Conservation (phyloP, 345 rosid genomes). For the Acer saccharum region DNA sequence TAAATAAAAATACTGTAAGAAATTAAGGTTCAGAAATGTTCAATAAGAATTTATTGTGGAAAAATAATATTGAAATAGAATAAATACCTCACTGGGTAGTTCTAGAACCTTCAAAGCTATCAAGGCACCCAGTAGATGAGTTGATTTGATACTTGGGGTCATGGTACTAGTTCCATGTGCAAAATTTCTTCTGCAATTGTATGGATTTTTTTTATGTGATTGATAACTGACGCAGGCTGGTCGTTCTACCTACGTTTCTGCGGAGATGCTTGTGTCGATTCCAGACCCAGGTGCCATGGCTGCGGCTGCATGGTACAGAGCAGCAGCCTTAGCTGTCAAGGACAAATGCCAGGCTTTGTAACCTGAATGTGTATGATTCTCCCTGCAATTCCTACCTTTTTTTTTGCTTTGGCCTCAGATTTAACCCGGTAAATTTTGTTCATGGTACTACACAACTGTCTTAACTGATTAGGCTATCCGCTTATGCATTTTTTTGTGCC, state of each 20-base stretch:
- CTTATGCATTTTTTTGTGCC: slow-evolving; percentile 42
- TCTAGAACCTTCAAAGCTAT: not conserved
- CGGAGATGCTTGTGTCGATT: slow-evolving; percentile 57
- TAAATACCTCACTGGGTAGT: not conserved
- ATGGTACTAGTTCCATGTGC: not conserved
- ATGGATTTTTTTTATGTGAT: not conserved
- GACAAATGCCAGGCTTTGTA: slow-evolving; percentile 34
- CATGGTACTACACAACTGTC: slow-evolving; percentile 10
- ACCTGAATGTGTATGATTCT: slow-evolving; percentile 13
- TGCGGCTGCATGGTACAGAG: slow-evolving; percentile 87
- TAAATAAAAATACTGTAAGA: not conserved
- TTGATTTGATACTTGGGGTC: not conserved
- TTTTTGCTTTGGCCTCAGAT: slow-evolving; percentile 14
- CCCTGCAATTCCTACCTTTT: not conserved
- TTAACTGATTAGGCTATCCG: slow-evolving; percentile 47
- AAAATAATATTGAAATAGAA: not conserved
- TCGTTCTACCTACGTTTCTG: slow-evolving; percentile 72
- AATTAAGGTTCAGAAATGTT: not conserved
- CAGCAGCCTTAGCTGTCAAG: slow-evolving; percentile 84
- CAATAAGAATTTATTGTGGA: not conserved
- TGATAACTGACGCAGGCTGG: slow-evolving; percentile 61
- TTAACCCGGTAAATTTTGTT: slow-evolving; percentile 13
- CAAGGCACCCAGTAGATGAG: not conserved
- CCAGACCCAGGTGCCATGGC: slow-evolving; percentile 99
- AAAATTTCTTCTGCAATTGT: not conserved